These are phyloP conservation scores for Calonectria montana DNA, from an alignment of 2,329 filamentous ascomycete genomes.

Conservation along the genomic window DNA sequence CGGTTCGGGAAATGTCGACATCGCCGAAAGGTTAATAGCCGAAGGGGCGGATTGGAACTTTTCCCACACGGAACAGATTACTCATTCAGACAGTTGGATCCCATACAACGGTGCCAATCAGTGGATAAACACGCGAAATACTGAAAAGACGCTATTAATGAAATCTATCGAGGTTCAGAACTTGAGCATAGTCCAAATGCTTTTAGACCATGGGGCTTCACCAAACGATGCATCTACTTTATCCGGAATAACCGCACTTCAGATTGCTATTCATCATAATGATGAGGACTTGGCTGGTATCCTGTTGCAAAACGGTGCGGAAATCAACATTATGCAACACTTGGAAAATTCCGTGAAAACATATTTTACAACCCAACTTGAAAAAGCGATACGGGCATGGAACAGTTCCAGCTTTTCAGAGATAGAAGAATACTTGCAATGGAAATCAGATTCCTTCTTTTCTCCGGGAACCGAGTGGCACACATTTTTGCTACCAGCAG, in stretches of 20 bases:
- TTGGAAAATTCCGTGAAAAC: background rate
- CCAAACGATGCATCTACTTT: background rate
- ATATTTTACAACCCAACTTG: background rate
- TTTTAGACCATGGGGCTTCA: background rate
- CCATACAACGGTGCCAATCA: background rate
- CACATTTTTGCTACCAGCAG: background rate
- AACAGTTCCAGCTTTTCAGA: too few species aligned
- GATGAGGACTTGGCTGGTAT: background rate
- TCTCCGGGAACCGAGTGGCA: background rate
- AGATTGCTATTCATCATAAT: background rate
- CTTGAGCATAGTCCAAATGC: background rate
- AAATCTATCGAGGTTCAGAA: slow-evolving; percentile 5
- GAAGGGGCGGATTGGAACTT: background rate
- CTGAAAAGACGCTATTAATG: background rate
- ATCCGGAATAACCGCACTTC: background rate
- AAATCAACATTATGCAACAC: background rate
- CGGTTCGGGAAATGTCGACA: background rate
- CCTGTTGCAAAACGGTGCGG: background rate
- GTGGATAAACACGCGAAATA: too few species aligned
- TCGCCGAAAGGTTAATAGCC: background rate
- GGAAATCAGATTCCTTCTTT: too few species aligned
- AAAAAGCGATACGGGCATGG: background rate
- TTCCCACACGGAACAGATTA: background rate
- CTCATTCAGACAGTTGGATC: too few species aligned
- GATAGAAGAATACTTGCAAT: background rate